Evolutionary conservation across 805 yeast genomes (phyloP), one percentile per base, ranked within the genome.

Genomic region (Pichia pseudocactophila): DNA sequence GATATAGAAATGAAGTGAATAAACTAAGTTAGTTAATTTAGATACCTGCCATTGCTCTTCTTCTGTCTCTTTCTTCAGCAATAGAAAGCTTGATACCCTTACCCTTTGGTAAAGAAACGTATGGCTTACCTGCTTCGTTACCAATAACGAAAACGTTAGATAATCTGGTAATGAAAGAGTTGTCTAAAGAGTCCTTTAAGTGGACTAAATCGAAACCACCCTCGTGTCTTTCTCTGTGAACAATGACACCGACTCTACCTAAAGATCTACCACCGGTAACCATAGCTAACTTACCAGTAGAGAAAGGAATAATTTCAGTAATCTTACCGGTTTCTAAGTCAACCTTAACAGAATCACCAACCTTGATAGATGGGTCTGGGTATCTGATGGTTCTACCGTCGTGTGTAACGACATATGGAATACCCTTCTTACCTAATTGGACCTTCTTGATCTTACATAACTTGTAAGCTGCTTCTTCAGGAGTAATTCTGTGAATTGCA

Each of bases 381-480:
- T 89, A 90, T 75, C 97, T 89, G 78, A 90, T 75, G 68, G 98
- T 90, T 82, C 98, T 89, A 74, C 98, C 97, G 68, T 90, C 98
- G 82, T 90, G 98, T 67, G 98, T 90, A 59, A 90, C 97, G 66
- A 85, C 82, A 83, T 86, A 90, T 66, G 98, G 98, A 63, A 90
- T 79, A 68, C 96, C 96, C 76, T 80, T 87, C 84, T 90, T 92
- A 73, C 98, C 97, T 68, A 89, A 78, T 76, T 87, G 95, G 56
- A 90, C 96, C 72, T 84, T 87, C 84, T 87, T 92, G 63, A 90
- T 97, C 78, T 89, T 90, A 66, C 86, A 97, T 68, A 90, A 83
- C 77, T 90, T 90, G 92, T 92, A 90, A 59, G 89, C 70, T 63
- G 96, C 96, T 79, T 90, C 98, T 74, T 90, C 97, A 58, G 87